Percentiles rank a stretch among this genome's conserved stretches.
Evolutionary conservation across 345 rosid species (phyloP).

Genomic region (Cardamine chenopodiifolia): DNA sequence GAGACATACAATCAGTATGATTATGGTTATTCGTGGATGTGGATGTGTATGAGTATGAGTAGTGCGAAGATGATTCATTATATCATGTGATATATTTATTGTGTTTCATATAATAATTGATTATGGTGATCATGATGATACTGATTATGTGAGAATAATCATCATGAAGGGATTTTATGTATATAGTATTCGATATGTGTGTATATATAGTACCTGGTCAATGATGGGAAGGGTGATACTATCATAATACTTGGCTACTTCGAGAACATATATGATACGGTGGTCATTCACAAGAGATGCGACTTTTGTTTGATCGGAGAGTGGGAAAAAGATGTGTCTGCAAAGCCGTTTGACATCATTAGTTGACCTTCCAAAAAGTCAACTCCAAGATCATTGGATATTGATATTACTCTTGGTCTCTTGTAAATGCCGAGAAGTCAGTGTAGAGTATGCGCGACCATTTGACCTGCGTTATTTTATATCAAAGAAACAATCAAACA

Average conservation of each 20-base stretch:
- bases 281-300: constrained; percentile 54
- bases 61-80: too few species aligned
- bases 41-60: too few species aligned
- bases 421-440: constrained; percentile 60
- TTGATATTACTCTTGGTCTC: constrained; percentile 74
- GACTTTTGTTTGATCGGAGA: constrained; percentile 56
- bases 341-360: constrained; percentile 54
- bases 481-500: too few species aligned
- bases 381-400: constrained; percentile 48
- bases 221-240: constrained; percentile 45
- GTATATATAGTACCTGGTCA: constrained; percentile 42
- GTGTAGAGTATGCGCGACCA: constrained; percentile 74
- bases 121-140: neutral
- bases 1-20: neutral
- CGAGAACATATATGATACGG: constrained; percentile 70
- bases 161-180: constrained; percentile 17
- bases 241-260: constrained; percentile 68
- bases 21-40: too few species aligned
- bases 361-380: constrained; percentile 77
- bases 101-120: neutral
- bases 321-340: constrained; percentile 70
- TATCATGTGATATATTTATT: neutral
- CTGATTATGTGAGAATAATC: neutral
- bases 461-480: constrained; percentile 51
- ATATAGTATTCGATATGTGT: neutral